Conservation (phyloP, 2,329 filamentous ascomycete species). For the Plenodomus lindquistii region DNA sequence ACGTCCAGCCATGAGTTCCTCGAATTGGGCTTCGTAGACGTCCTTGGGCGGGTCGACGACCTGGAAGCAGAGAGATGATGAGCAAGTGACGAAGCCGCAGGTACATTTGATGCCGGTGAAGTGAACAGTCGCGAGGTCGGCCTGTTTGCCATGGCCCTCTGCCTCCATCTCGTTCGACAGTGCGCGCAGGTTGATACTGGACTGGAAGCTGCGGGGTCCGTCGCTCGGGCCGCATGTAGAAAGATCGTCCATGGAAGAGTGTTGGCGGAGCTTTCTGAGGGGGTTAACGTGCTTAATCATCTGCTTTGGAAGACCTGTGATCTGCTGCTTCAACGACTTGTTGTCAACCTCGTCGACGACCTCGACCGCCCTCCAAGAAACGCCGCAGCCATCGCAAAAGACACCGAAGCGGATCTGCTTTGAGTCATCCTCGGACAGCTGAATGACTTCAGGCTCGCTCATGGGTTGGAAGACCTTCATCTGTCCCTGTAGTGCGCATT, state of each 20-base stretch:
- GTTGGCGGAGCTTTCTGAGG: conserved; percentile 14
- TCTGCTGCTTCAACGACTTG: conserved; percentile 7
- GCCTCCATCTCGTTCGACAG: conserved; percentile 11
- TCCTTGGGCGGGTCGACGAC: conserved; percentile 12
- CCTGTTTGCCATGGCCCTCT: conserved; percentile 19
- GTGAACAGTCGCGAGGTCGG: conserved; percentile 16
- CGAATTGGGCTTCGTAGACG: not conserved
- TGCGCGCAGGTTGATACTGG: conserved; percentile 11
- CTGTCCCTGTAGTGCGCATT: conserved; percentile 21
- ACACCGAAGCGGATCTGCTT: conserved; percentile 26
- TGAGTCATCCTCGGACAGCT: conserved; percentile 8
- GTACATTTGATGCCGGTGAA: conserved; percentile 27
- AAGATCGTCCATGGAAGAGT: conserved; percentile 16
- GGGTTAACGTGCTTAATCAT: conserved; percentile 5
- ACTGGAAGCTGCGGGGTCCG: not conserved
- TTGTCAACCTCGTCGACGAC: conserved; percentile 7
- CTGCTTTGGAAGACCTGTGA: conserved; percentile 18
- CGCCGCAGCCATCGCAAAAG: conserved; percentile 28
- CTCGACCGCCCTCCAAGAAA: conserved; percentile 23
- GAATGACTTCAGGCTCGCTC: conserved; percentile 25
- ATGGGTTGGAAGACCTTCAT: conserved; percentile 30
- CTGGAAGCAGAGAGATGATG: conserved; percentile 27
- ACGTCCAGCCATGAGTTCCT: not conserved
- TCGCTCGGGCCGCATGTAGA: not conserved
- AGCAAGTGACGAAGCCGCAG: conserved; percentile 19